Evolutionary conservation across 1,284 basidiomycete species (phyloP).

Genomic region (Retiboletus flavoniger): DNA sequence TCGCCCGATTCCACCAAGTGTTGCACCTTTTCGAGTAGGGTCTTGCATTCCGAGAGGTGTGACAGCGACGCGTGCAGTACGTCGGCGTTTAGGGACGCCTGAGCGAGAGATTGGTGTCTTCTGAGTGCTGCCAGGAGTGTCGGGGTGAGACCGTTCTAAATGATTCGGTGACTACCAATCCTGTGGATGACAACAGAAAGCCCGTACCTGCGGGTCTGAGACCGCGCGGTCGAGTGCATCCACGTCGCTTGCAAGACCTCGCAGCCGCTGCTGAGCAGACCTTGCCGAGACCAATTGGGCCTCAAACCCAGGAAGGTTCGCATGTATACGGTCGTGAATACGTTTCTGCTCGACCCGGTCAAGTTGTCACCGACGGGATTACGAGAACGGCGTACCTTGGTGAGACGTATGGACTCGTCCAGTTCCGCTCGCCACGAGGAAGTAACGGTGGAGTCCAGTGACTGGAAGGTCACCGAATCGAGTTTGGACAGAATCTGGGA

Average conservation of each 20-base stretch:
- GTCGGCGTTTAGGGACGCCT: slow-evolving; percentile 55
- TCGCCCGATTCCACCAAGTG: slow-evolving; percentile 52
- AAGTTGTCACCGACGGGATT: slow-evolving; percentile 2
- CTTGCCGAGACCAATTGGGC: slow-evolving; percentile 59
- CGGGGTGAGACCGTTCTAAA: slow-evolving; percentile 65
- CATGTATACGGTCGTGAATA: slow-evolving; percentile 68
- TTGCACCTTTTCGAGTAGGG: slow-evolving; percentile 44
- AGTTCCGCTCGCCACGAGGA: slow-evolving; percentile 70
- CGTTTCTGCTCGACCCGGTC: slow-evolving; percentile 42
- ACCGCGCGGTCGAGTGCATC: slow-evolving; percentile 50
- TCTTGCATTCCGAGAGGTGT: slow-evolving; percentile 52
- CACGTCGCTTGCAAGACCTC: slow-evolving; percentile 51
- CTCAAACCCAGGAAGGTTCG: slow-evolving; percentile 61
- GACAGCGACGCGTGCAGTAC: slow-evolving; percentile 49
- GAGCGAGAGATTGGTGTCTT: slow-evolving; percentile 58
- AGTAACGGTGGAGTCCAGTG: slow-evolving; percentile 58
- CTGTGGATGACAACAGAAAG: background rate
- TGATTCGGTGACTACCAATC: slow-evolving; percentile 12
- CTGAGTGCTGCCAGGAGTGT: slow-evolving; percentile 51
- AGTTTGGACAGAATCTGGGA: slow-evolving; percentile 68
- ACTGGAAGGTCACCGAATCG: slow-evolving; percentile 55
- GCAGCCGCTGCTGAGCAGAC: slow-evolving; percentile 61
- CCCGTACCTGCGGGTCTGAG: slow-evolving; percentile 55
- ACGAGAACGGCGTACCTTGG: slow-evolving; percentile 50
- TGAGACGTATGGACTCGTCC: slow-evolving; percentile 61